These are phyloP conservation scores for Croton setiger DNA, from an alignment of 441 rosid genomes.

Conservation along the genomic window DNA sequence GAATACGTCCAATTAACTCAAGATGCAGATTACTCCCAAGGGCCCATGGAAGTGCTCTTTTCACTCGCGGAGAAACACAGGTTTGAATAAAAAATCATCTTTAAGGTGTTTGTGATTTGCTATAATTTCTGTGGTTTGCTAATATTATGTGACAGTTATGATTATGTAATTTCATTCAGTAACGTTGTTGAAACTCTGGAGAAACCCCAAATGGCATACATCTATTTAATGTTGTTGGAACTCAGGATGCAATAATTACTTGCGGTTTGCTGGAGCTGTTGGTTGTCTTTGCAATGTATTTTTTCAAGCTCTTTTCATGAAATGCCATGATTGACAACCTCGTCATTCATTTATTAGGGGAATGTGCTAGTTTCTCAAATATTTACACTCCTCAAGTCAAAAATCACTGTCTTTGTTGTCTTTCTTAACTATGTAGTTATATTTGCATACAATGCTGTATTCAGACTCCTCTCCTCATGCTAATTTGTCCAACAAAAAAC, in stretches of 20 bases:
- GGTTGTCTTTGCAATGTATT: neutral
- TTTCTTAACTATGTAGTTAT: neutral
- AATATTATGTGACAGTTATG: no score
- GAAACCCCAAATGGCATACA: neutral
- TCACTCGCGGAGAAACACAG: conserved; percentile 99
- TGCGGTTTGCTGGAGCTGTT: neutral
- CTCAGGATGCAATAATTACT: neutral
- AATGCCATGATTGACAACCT: neutral
- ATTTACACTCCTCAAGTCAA: neutral
- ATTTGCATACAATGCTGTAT: conserved; percentile 10
- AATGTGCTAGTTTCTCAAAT: neutral
- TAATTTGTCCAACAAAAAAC: neutral
- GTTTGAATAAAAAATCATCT: conserved; percentile 28
- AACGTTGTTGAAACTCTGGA: no score
- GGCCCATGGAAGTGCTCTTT: conserved; percentile 98
- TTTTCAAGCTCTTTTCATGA: neutral
- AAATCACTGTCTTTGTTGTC: conserved; percentile 1
- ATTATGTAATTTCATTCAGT: no score
- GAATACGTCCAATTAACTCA: conserved; percentile 83
- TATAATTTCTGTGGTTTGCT: no score
- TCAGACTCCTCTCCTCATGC: conserved; percentile 17
- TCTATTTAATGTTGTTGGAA: conserved; percentile 1
- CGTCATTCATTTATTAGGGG: neutral
- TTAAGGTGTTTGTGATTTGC: no score
- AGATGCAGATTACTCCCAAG: conserved; percentile 94